phyloP scores from a whole-genome alignment of 2,329 filamentous ascomycete species.

The Aphanocladium album region DNA sequence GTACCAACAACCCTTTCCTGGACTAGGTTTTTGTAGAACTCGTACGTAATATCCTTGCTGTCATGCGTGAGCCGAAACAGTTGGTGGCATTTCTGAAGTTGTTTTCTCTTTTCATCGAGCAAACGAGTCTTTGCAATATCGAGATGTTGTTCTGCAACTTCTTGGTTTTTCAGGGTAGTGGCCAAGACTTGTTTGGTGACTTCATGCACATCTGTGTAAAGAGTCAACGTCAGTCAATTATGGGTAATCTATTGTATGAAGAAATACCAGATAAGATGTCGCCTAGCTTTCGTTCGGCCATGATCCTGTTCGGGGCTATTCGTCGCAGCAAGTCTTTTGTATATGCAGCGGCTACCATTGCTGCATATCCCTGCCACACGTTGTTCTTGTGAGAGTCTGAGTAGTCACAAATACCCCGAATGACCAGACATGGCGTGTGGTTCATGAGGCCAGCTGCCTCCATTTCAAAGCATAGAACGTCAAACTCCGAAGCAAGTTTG shows the following conservation, averaged over 20 bases:
- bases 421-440: neutral
- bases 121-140: neutral
- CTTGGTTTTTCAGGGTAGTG: neutral
- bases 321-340: slow-evolving; percentile 13
- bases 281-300: neutral
- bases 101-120: neutral
- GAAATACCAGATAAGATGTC: neutral
- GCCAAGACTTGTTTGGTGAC: neutral
- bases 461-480: neutral
- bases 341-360: slow-evolving; percentile 20
- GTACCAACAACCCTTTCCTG: slow-evolving; percentile 21
- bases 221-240: too few species aligned
- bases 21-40: slow-evolving; percentile 27
- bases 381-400: neutral
- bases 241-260: too few species aligned
- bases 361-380: slow-evolving; percentile 17
- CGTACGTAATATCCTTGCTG: slow-evolving; percentile 19
- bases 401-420: neutral
- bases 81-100: slow-evolving; percentile 14
- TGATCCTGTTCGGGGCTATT: neutral
- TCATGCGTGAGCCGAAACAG: slow-evolving; percentile 14
- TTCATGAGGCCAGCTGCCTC: neutral
- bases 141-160: neutral
- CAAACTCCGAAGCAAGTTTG: neutral
- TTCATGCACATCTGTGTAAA: too few species aligned